Evolutionary conservation across 2,329 filamentous ascomycete species (phyloP).

Genomic region (Onygenales sp.): DNA sequence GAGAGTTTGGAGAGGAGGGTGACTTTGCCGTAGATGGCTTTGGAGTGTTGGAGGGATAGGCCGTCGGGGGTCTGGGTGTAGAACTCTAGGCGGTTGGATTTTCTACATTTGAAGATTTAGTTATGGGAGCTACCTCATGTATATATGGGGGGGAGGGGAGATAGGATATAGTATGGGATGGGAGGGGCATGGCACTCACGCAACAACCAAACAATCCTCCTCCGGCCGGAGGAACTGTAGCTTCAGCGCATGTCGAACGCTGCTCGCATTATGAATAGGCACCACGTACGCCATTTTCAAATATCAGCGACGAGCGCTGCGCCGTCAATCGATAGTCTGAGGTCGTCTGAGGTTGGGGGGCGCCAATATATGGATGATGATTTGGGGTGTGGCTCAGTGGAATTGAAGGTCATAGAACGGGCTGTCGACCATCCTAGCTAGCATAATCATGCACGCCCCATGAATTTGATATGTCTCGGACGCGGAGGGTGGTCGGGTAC

Average conservation of each 20-base stretch:
- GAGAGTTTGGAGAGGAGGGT: slow-evolving; percentile 74
- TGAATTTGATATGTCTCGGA: not conserved
- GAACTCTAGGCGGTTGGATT: slow-evolving; percentile 77
- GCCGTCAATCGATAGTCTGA: not conserved
- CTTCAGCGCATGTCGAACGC: slow-evolving; percentile 78
- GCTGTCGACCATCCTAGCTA: not conserved
- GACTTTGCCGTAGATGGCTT: slow-evolving; percentile 73
- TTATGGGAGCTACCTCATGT: too few relatives aligned
- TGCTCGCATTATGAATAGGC: slow-evolving; percentile 85
- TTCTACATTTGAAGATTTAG: slow-evolving; percentile 39
- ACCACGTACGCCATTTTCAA: slow-evolving; percentile 82
- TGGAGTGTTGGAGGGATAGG: slow-evolving; percentile 57
- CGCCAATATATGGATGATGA: not conserved
- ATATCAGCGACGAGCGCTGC: not conserved
- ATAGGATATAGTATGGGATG: slow-evolving; percentile 1
- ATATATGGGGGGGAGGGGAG: not conserved
- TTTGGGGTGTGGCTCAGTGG: not conserved
- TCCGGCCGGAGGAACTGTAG: slow-evolving; percentile 64
- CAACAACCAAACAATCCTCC: slow-evolving; percentile 75
- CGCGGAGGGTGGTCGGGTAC: not conserved
- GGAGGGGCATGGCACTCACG: slow-evolving; percentile 50
- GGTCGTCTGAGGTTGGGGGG: not conserved
- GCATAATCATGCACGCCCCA: not conserved
- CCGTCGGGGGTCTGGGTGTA: slow-evolving; percentile 56
- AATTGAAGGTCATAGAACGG: not conserved